These are phyloP conservation scores for Podospora pseudopauciseta DNA, from an alignment of 495 filamentous ascomycete genomes.

Conservation along the genomic window DNA sequence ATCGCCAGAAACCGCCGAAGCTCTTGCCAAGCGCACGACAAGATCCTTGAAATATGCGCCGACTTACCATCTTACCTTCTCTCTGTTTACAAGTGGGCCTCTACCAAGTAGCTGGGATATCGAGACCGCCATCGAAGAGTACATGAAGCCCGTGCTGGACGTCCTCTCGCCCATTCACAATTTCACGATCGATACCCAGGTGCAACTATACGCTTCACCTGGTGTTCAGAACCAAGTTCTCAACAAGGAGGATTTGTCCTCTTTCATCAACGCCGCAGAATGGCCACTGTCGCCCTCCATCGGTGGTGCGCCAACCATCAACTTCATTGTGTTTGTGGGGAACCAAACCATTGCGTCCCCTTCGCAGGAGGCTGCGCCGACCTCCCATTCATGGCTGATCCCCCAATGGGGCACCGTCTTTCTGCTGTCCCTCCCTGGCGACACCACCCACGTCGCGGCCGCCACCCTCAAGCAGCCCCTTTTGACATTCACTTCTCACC, in stretches of 20 bases:
- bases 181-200: slow-evolving; percentile 94
- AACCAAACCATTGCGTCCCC: slow-evolving; percentile 44
- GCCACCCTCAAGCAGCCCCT: slow-evolving; percentile 72
- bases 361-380: slow-evolving; percentile 38
- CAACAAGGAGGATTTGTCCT: slow-evolving; percentile 81
- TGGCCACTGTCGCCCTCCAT: slow-evolving; percentile 96
- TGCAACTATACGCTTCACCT: slow-evolving; percentile 84
- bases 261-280: slow-evolving; percentile 95
- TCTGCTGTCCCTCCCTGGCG: slow-evolving; percentile 62
- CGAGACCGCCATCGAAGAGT: slow-evolving; percentile 73
- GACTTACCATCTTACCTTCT: slow-evolving; percentile 95
- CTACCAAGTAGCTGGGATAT: slow-evolving; percentile 89
- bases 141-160: slow-evolving; percentile 76
- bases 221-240: slow-evolving; percentile 67
- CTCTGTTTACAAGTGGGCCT: slow-evolving; percentile 77
- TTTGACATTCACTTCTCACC: slow-evolving; percentile 86
- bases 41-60: slow-evolving; percentile 86
- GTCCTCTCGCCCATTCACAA: slow-evolving; percentile 80
- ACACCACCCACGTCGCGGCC: slow-evolving; percentile 34
- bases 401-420: slow-evolving; percentile 96
- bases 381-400: slow-evolving; percentile 86
- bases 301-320: slow-evolving; percentile 86
- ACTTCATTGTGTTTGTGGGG: slow-evolving; percentile 85
- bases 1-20: slow-evolving; percentile 40
- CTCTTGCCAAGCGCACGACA: slow-evolving; percentile 58